Evolutionary conservation across 805 yeast species (phyloP).

Genomic region (Spathaspora arborariae): DNA sequence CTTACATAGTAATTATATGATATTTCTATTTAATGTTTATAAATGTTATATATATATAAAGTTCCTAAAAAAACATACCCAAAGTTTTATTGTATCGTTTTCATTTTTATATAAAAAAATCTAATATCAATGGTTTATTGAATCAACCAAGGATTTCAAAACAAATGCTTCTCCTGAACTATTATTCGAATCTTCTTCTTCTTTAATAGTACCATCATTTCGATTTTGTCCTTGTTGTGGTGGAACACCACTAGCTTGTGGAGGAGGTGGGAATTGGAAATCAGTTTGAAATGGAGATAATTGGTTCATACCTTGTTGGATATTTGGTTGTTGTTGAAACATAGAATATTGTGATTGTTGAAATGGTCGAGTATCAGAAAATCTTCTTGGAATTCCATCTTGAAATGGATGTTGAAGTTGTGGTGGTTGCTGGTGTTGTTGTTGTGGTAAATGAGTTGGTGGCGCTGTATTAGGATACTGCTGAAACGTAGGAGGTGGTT

Average conservation of each 20-base stretch:
- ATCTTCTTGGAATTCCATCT: slow-evolving; percentile 3
- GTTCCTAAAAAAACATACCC: neutral
- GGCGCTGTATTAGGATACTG: neutral
- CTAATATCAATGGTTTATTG: slow-evolving; percentile 27
- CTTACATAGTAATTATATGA: too few species aligned
- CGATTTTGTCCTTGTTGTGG: neutral
- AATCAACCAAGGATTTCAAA: slow-evolving; percentile 39
- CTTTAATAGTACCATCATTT: neutral
- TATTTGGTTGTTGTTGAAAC: slow-evolving; percentile 5
- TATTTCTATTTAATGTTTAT: neutral
- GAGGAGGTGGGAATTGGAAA: slow-evolving; percentile 1
- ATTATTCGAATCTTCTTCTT: slow-evolving; percentile 3
- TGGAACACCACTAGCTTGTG: neutral
- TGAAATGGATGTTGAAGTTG: slow-evolving; percentile 1
- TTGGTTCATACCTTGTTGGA: neutral
- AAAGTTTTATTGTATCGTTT: neutral
- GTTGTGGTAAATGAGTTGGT: slow-evolving; percentile 1
- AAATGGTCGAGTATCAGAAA: slow-evolving; percentile 2
- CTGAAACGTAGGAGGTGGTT: slow-evolving; percentile 5
- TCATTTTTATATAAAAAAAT: neutral
- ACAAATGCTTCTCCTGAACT: slow-evolving; percentile 22
- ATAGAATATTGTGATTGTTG: slow-evolving; percentile 4
- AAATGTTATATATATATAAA: neutral
- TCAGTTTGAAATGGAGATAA: slow-evolving; percentile 2
- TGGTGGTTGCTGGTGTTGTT: slow-evolving; percentile 3